These are phyloP conservation scores for Arthrobotrys iridis DNA, from an alignment of 2,329 filamentous ascomycete genomes.

Conservation along the genomic window DNA sequence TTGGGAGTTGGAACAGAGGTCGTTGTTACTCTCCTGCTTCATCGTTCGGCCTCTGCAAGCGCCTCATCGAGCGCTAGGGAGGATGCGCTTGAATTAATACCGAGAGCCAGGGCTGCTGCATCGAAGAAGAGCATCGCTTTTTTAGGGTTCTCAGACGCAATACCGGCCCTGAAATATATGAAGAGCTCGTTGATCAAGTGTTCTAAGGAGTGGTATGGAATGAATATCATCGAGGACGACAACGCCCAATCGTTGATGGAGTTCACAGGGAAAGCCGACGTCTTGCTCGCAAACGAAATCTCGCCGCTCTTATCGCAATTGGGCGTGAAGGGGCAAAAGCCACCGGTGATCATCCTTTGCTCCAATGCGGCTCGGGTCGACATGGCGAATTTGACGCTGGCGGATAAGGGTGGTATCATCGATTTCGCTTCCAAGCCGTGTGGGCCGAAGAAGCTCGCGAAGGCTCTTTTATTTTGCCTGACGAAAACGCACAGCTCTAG, in stretches of 20 bases:
- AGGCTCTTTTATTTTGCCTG: slow-evolving; percentile 60
- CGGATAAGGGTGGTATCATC: slow-evolving; percentile 55
- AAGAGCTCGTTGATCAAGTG: slow-evolving; percentile 59
- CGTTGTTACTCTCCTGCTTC: slow-evolving; percentile 64
- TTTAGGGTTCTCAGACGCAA: slow-evolving; percentile 23
- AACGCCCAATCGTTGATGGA: slow-evolving; percentile 27
- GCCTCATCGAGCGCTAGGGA: not conserved
- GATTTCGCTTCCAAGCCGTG: slow-evolving; percentile 62
- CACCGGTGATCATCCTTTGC: slow-evolving; percentile 61
- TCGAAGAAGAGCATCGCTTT: slow-evolving; percentile 25
- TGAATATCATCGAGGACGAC: slow-evolving; percentile 57
- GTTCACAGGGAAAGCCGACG: slow-evolving; percentile 26
- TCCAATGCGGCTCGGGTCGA: slow-evolving; percentile 59
- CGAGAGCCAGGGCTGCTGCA: slow-evolving; percentile 10
- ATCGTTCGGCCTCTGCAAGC: slow-evolving; percentile 6
- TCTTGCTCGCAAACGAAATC: slow-evolving; percentile 41
- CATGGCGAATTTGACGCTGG: slow-evolving; percentile 48
- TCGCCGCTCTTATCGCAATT: slow-evolving; percentile 29
- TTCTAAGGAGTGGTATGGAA: slow-evolving; percentile 61
- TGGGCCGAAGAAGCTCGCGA: slow-evolving; percentile 62
- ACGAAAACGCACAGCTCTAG: slow-evolving; percentile 54
- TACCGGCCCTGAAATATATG: slow-evolving; percentile 50
- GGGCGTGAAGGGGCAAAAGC: slow-evolving; percentile 26
- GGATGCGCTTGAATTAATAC: slow-evolving; percentile 12
- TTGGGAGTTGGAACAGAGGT: slow-evolving; percentile 69